Conservation (phyloP, 1,284 basidiomycete genomes). For the Trichosporon inkin region DNA sequence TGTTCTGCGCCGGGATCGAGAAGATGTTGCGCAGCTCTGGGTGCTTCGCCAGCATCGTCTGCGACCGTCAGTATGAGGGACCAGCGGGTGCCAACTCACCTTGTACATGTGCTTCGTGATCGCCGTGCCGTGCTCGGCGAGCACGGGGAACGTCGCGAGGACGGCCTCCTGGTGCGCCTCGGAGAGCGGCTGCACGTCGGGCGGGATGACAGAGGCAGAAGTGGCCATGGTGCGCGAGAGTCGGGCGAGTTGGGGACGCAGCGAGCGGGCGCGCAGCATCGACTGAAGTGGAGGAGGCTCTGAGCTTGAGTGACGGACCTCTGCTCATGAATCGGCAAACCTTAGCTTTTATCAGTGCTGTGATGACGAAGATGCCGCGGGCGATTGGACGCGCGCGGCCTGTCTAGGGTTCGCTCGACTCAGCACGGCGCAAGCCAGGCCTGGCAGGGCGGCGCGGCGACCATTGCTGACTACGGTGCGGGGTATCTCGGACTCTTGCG, state of each 20-base stretch:
- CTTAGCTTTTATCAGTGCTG: not conserved
- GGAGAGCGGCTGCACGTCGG: constrained; percentile 27
- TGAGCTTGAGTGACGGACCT: too few species aligned
- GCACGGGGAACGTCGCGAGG: constrained; percentile 35
- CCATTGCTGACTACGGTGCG: too few species aligned
- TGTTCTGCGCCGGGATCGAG: constrained; percentile 30
- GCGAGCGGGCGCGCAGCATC: not conserved
- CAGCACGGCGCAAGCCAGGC: too few species aligned
- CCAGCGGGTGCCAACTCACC: constrained; percentile 8
- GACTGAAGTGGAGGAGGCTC: too few species aligned
- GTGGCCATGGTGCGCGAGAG: constrained; percentile 9
- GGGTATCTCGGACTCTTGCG: too few species aligned
- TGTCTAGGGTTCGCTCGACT: too few species aligned
- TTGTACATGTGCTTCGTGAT: constrained; percentile 39
- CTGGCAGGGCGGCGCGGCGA: too few species aligned
- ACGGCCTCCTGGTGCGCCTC: constrained; percentile 34
- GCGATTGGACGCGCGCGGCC: not conserved
- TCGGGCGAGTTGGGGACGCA: not conserved
- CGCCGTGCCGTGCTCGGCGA: constrained; percentile 34
- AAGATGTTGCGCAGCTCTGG: constrained; percentile 36
- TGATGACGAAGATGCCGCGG: not conserved
- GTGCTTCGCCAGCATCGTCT: constrained; percentile 37
- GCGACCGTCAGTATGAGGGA: constrained; percentile 7
- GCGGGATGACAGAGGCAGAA: constrained; percentile 12
- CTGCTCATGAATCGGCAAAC: too few species aligned